phyloP scores from a whole-genome alignment of 768 basidiomycete species.

The Leucocoprinus leucothites region DNA sequence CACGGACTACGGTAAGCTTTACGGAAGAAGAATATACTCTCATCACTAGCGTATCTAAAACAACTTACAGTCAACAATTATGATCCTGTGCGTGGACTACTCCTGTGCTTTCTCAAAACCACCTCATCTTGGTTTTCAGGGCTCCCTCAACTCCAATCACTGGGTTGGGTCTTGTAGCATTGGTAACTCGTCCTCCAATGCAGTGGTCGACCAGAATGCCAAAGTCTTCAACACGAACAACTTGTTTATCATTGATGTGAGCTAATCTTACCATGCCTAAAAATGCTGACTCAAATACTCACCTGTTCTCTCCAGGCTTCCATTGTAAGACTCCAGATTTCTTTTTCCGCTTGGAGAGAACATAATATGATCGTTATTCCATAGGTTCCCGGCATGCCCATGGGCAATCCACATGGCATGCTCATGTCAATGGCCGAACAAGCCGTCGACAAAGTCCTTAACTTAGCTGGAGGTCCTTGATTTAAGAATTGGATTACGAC shows the following conservation, averaged over 20 bases:
- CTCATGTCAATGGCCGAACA: constrained; percentile 10
- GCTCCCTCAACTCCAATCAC: constrained; percentile 56
- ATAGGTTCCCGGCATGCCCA: constrained; percentile 7
- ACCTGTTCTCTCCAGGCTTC: constrained; percentile 7
- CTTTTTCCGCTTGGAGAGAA: too few species aligned
- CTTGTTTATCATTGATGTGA: constrained; percentile 49
- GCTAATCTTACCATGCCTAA: background rate
- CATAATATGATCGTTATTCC: background rate
- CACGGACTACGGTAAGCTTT: constrained; percentile 41
- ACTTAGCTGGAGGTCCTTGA: constrained; percentile 7
- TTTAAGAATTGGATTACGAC: background rate
- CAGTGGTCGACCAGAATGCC: constrained; percentile 55
- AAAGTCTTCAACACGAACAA: constrained; percentile 50
- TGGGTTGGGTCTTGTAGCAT: constrained; percentile 59
- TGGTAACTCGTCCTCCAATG: constrained; percentile 20
- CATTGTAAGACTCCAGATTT: background rate
- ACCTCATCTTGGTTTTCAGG: constrained; percentile 17
- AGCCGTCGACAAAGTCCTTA: constrained; percentile 6
- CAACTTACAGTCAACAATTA: constrained; percentile 33
- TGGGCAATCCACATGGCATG: constrained; percentile 10
- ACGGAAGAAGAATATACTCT: background rate
- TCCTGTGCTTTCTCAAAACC: background rate
- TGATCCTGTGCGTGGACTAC: constrained; percentile 20
- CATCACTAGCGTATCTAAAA: constrained; percentile 10
- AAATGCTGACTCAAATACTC: constrained; percentile 24